A percentile compares a stretch with the other conserved stretches of the same genome.
phyloP scores from a whole-genome alignment of 768 basidiomycete genomes.

The Tylopilus plumbeoviolaceoides region DNA sequence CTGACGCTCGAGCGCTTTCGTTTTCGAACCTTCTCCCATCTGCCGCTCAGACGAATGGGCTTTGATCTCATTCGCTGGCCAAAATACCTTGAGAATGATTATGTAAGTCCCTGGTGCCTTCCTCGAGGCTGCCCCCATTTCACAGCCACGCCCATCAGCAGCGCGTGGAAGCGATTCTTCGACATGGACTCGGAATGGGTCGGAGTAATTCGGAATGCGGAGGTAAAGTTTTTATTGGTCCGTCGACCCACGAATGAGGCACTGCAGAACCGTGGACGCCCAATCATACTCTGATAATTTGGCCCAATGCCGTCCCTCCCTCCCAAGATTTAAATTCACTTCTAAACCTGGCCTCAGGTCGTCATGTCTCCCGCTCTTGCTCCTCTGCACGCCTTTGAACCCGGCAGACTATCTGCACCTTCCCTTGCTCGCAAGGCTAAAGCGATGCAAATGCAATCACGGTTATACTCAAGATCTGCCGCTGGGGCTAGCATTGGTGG shows the following conservation, averaged over 20 bases:
- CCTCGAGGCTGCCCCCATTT: slow-evolving; percentile 18
- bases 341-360: background rate
- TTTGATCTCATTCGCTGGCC: background rate
- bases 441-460: slow-evolving; percentile 3
- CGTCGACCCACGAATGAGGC: slow-evolving; percentile 7
- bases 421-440: background rate
- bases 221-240: slow-evolving; percentile 19
- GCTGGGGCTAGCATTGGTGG: background rate
- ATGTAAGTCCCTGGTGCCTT: slow-evolving; percentile 12
- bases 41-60: background rate
- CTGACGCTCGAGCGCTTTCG: background rate
- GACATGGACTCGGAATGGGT: slow-evolving; percentile 6
- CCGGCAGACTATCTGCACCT: background rate
- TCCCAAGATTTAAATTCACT: slow-evolving; percentile 16
- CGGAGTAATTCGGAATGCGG: slow-evolving; percentile 14
- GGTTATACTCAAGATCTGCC: slow-evolving; percentile 10
- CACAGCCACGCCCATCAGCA: slow-evolving; percentile 21
- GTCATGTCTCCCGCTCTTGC: slow-evolving; percentile 12
- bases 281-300: slow-evolving; percentile 6
- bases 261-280: slow-evolving; percentile 12
- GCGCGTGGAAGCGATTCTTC: slow-evolving; percentile 7
- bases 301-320: slow-evolving; percentile 7
- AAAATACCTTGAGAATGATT: background rate
- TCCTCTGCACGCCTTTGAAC: background rate
- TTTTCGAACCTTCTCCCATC: background rate